Evolutionary conservation across 352 stramenopile genomes (phyloP).

Genomic region (Pythium brachiatum): DNA sequence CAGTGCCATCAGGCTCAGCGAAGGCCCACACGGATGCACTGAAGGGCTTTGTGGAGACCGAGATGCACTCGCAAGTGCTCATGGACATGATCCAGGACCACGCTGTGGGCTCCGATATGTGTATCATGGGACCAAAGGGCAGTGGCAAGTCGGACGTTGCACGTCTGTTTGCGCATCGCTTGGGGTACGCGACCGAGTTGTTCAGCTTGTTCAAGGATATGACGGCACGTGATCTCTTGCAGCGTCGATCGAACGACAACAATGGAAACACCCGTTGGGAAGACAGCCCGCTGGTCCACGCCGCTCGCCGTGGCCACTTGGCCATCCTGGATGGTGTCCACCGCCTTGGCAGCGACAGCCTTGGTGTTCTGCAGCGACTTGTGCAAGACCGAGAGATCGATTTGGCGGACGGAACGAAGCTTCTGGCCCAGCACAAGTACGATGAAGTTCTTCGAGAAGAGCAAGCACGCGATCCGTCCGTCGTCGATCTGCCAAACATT

Average conservation of each 20-base stretch:
- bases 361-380: slow-evolving; percentile 85
- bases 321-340: slow-evolving; percentile 93
- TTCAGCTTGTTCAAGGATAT: slow-evolving; percentile 95
- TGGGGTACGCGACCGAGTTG: slow-evolving; percentile 87
- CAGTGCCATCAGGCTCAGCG: slow-evolving; percentile 48
- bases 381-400: slow-evolving; percentile 88
- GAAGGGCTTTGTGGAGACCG: slow-evolving; percentile 60
- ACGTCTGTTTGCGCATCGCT: slow-evolving; percentile 55
- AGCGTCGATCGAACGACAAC: slow-evolving; percentile 84
- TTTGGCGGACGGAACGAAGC: slow-evolving; percentile 86
- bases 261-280: slow-evolving; percentile 91
- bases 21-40: slow-evolving; percentile 26
- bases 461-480: slow-evolving; percentile 18
- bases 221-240: slow-evolving; percentile 90
- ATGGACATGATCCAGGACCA: slow-evolving; percentile 82
- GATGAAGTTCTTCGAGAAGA: slow-evolving; percentile 38
- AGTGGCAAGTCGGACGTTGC: slow-evolving; percentile 80
- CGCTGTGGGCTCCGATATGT: slow-evolving; percentile 69
- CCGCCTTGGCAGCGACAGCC: slow-evolving; percentile 87
- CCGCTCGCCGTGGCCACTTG: slow-evolving; percentile 79
- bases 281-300: slow-evolving; percentile 89
- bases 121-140: slow-evolving; percentile 76
- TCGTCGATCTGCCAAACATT: slow-evolving; percentile 29
- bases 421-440: slow-evolving; percentile 63
- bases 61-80: slow-evolving; percentile 44